Percentiles rank a stretch among this genome's conserved stretches.
Conservation (phyloP, 2,329 filamentous ascomycete genomes). For the Sporothrix globosa region DNA sequence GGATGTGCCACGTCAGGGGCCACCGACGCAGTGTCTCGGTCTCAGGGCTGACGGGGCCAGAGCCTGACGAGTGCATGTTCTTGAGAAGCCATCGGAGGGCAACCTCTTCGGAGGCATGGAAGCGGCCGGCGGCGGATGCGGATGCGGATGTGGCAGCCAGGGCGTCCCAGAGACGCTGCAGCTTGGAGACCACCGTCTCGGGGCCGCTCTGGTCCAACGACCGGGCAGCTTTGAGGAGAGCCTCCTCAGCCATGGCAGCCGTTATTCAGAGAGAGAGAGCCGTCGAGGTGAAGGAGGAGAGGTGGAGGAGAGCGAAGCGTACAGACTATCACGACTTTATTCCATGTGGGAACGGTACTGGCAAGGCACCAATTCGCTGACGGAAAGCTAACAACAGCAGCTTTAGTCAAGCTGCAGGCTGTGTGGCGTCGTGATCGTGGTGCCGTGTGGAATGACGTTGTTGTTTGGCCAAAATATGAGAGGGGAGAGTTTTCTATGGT, state of each 20-base stretch:
- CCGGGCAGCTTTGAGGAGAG: conserved; percentile 57
- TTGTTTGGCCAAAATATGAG: not conserved
- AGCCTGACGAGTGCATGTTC: conserved; percentile 56
- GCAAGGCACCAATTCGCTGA: not conserved
- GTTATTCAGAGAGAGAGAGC: too few species aligned
- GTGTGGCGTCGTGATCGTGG: not conserved
- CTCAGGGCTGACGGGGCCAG: conserved; percentile 44
- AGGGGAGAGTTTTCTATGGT: not conserved
- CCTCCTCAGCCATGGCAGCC: conserved; percentile 33
- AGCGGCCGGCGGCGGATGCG: conserved; percentile 44
- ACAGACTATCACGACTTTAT: not conserved
- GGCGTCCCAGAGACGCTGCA: conserved; percentile 54
- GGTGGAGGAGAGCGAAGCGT: not conserved
- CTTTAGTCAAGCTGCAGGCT: not conserved
- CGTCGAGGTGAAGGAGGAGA: conserved; percentile 9
- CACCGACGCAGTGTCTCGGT: conserved; percentile 60
- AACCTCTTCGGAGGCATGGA: conserved; percentile 60
- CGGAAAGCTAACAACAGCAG: not conserved
- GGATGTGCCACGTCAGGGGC: conserved; percentile 63
- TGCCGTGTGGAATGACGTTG: not conserved
- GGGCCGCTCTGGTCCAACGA: conserved; percentile 58
- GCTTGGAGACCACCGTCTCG: conserved; percentile 51
- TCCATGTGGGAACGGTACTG: not conserved
- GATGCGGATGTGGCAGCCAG: conserved; percentile 48
- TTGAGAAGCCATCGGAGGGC: conserved; percentile 67